Percentiles rank a stretch among this genome's conserved stretches.
These are phyloP conservation scores for Mytilinidion resinicola DNA, from an alignment of 495 filamentous ascomycete genomes.

Conservation along the genomic window DNA sequence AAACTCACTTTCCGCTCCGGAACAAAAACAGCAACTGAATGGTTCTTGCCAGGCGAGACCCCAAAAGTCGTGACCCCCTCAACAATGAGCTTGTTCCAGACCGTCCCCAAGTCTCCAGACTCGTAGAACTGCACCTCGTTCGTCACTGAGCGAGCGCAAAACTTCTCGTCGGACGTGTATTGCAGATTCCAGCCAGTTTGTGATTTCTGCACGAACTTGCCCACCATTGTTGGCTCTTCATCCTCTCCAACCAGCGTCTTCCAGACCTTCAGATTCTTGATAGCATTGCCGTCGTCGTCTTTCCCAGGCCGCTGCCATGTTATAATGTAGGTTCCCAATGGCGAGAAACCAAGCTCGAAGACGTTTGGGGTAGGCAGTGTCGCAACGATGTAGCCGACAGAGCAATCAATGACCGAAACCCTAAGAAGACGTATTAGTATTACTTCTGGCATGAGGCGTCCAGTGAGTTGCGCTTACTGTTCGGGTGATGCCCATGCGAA, in stretches of 20 bases:
- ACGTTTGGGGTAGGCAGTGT: slow-evolving; percentile 72
- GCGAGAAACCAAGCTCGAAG: slow-evolving; percentile 91
- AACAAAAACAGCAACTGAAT: slow-evolving; percentile 86
- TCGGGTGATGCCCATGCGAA: slow-evolving; percentile 92
- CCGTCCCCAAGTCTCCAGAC: slow-evolving; percentile 71
- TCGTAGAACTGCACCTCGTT: slow-evolving; percentile 97
- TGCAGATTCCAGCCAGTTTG: slow-evolving; percentile 97
- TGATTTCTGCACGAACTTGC: slow-evolving; percentile 87
- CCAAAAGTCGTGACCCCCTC: slow-evolving; percentile 91
- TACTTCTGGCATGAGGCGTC: no score
- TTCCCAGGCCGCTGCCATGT: slow-evolving; percentile 94
- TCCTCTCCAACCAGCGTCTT: slow-evolving; percentile 48
- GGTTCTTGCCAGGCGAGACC: slow-evolving; percentile 76
- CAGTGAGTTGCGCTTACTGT: slow-evolving; percentile 42
- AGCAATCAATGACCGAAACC: slow-evolving; percentile 78
- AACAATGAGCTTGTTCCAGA: slow-evolving; percentile 90
- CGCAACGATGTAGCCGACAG: slow-evolving; percentile 67
- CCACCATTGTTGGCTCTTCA: slow-evolving; percentile 66
- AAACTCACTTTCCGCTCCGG: slow-evolving; percentile 80
- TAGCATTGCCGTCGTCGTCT: slow-evolving; percentile 84
- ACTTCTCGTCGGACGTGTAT: slow-evolving; percentile 86
- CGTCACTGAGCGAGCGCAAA: slow-evolving; percentile 87
- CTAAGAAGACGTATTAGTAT: slow-evolving; percentile 32
- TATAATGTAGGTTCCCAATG: slow-evolving; percentile 82
- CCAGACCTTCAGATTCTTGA: slow-evolving; percentile 97